Evolutionary conservation across 805 yeast genomes (phyloP).

Genomic region (Metschnikowia gelsemii): DNA sequence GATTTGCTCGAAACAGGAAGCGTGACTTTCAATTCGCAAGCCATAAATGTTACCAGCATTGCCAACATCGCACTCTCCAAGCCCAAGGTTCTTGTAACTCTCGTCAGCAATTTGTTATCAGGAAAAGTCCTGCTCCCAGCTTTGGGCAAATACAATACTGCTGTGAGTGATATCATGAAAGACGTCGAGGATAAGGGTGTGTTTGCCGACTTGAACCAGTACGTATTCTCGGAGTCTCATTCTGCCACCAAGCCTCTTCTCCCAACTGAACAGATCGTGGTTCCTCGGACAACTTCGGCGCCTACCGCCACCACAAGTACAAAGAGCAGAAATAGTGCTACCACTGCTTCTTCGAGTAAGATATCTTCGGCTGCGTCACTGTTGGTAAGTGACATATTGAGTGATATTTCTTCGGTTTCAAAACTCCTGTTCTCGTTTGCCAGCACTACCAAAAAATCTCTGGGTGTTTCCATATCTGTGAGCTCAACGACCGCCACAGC

Average conservation of each 20-base stretch:
- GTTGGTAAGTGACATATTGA: neutral
- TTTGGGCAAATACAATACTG: conserved; percentile 31
- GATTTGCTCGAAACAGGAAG: conserved; percentile 31
- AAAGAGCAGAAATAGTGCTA: neutral
- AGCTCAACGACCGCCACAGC: neutral
- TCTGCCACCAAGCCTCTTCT: conserved; percentile 19
- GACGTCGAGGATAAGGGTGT: conserved; percentile 39
- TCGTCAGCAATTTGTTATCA: conserved; percentile 25
- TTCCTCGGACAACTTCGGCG: conserved; percentile 13
- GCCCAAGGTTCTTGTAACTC: conserved; percentile 22
- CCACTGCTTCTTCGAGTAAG: neutral
- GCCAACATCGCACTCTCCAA: conserved; percentile 26
- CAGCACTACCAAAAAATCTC: conserved; percentile 2
- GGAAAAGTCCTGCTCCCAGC: conserved; percentile 22
- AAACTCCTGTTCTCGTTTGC: conserved; percentile 3
- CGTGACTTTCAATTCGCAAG: conserved; percentile 22
- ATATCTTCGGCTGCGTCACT: neutral
- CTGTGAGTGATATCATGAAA: conserved; percentile 29
- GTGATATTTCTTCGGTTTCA: neutral
- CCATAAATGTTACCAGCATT: conserved; percentile 30
- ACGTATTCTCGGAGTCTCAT: conserved; percentile 30
- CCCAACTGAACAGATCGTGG: conserved; percentile 20
- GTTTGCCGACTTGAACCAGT: conserved; percentile 38
- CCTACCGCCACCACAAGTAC: conserved; percentile 2
- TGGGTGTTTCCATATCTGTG: conserved; percentile 1